phyloP scores from a whole-genome alignment of 2,329 filamentous ascomycete species.

The Cladosporium sp. region DNA sequence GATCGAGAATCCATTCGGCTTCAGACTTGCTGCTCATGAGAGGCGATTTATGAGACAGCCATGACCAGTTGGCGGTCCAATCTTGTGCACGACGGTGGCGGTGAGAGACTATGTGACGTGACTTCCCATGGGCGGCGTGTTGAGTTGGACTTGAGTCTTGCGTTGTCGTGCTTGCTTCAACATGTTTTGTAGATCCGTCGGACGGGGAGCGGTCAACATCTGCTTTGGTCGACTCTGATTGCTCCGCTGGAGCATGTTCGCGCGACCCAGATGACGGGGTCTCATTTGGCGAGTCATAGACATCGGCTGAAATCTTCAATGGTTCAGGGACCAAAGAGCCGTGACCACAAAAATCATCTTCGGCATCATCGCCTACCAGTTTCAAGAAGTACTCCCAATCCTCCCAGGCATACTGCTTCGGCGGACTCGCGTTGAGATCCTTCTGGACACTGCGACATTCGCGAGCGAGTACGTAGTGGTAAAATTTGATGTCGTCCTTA shows the following conservation, averaged over 20 bases:
- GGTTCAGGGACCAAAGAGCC: slow-evolving; percentile 15
- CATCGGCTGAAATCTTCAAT: slow-evolving; percentile 6
- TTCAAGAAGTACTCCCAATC: slow-evolving; percentile 47
- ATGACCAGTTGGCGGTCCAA: slow-evolving; percentile 56
- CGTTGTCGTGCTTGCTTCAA: background rate
- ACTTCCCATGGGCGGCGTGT: too few relatives aligned
- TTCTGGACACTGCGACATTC: slow-evolving; percentile 42
- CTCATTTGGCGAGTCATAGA: background rate
- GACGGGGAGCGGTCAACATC: too few relatives aligned
- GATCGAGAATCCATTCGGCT: slow-evolving; percentile 67
- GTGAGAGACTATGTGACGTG: background rate
- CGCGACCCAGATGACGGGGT: background rate
- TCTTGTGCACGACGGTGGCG: slow-evolving; percentile 7
- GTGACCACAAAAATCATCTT: slow-evolving; percentile 25
- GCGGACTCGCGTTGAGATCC: slow-evolving; percentile 36
- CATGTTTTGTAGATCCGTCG: too few relatives aligned
- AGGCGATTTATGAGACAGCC: slow-evolving; percentile 65
- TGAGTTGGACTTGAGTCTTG: too few relatives aligned
- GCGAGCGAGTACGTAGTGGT: slow-evolving; percentile 43
- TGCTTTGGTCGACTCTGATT: background rate
- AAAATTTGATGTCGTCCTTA: slow-evolving; percentile 48
- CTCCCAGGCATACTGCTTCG: slow-evolving; percentile 32
- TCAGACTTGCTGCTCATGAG: slow-evolving; percentile 65
- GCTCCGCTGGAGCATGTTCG: too few relatives aligned
- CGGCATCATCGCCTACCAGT: slow-evolving; percentile 43